Base-by-base conservation (phyloP, 2,329 filamentous ascomycete species). In the Penicillium occitanis region DNA sequence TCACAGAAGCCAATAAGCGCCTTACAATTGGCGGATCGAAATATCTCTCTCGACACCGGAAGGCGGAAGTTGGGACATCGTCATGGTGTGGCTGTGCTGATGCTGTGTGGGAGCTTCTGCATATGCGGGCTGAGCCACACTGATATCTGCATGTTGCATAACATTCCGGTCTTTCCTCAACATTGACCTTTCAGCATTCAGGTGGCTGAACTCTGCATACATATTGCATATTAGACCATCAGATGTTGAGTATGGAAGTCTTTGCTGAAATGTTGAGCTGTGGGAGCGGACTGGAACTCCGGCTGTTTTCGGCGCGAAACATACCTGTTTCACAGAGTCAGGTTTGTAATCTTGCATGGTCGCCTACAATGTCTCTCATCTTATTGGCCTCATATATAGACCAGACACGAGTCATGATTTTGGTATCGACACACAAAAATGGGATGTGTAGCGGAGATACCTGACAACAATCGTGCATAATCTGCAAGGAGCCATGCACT, bases 31-130 rank as follows among this genome's bases (percentile, higher is more conserved):
- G 33, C 30, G 51, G 50, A 57, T 57, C 53, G 33, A 57, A 57
- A 57, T 57, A n/a, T 57, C 50, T 55, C 48, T 53, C 48, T 53
- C 5, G 17, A 28, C 13, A 6, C 13, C 40, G 25, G 25, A 25
- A 25, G 14, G 3, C 11, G 17, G 33, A 40, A 28, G 33, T 14
- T 17, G 37, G 35, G 22, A 42, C 35, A 22, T 22, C 61, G 35
- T 63, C 61, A 63, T 63, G 28, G 51, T 53, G 63, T 65, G 63
- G 63, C 63, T 48, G 63, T 61, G 63, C 57, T 37, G 33, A n/a
- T 28, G 3, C 2, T 37, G n/a, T 22, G 37, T 17, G 51, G 51
- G 28, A 19, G 50, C 50, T 19, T 19, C 11, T 14, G 33, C 33
- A 35, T 22, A 35, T 37, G 53, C 53, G 11, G 33, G 33, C 25